Percentiles rank a stretch among this genome's conserved stretches.
Evolutionary conservation across 1,284 basidiomycete genomes (phyloP).

Genomic region (Moesziomyces antarcticus): DNA sequence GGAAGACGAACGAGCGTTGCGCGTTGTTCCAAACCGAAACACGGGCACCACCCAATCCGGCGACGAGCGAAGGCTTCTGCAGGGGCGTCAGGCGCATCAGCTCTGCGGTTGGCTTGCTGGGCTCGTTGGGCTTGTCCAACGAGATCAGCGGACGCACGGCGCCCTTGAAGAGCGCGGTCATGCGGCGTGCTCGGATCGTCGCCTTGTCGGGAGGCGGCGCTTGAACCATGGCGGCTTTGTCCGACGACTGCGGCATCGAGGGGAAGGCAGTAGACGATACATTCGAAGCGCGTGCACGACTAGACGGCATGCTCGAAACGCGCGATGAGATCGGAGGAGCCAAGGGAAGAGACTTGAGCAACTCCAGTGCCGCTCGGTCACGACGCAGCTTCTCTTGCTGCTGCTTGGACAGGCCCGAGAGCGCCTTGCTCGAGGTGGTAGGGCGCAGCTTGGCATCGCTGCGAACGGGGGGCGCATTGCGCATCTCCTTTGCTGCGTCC

Average conservation of each 20-base stretch:
- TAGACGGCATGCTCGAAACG: slow-evolving; percentile 45
- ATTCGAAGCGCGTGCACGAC: slow-evolving; percentile 9
- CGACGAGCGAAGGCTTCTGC: slow-evolving; percentile 52
- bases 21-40: slow-evolving; percentile 61
- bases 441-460: slow-evolving; percentile 23
- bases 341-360: slow-evolving; percentile 27
- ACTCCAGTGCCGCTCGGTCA: slow-evolving; percentile 47
- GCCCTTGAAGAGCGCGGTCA: slow-evolving; percentile 65
- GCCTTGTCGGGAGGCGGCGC: slow-evolving; percentile 41
- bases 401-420: slow-evolving; percentile 39
- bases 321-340: slow-evolving; percentile 38
- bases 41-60: slow-evolving; percentile 53
- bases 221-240: slow-evolving; percentile 13
- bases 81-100: slow-evolving; percentile 51
- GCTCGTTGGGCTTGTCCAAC: slow-evolving; percentile 43
- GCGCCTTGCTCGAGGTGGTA: slow-evolving; percentile 41
- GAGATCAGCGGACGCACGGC: slow-evolving; percentile 58
- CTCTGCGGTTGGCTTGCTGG: slow-evolving; percentile 35
- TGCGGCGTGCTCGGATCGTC: slow-evolving; percentile 53
- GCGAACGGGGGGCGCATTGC: slow-evolving; percentile 36
- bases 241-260: slow-evolving; percentile 7
- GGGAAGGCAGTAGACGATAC: slow-evolving; percentile 12
- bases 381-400: slow-evolving; percentile 60
- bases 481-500: slow-evolving; percentile 58
- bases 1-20: slow-evolving; percentile 61